phyloP scores from a whole-genome alignment of 441 rosid species.

The Adansonia madagascariensis region DNA sequence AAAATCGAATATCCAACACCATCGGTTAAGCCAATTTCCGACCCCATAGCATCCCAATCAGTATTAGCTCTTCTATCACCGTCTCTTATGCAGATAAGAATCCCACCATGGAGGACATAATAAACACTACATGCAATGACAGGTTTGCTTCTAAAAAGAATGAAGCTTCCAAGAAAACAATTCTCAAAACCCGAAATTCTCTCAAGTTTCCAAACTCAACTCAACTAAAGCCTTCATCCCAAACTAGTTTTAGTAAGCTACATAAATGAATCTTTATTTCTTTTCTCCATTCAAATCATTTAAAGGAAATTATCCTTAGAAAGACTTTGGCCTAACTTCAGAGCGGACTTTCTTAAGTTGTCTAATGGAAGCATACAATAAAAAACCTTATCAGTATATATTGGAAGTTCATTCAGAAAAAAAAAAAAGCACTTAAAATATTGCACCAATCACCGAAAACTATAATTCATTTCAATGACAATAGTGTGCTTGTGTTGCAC shows the following conservation, averaged over 20 bases:
- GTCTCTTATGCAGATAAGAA: slow-evolving; percentile 35
- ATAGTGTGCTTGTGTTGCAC: not conserved
- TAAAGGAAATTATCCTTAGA: slow-evolving; percentile 1
- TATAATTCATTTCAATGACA: not conserved
- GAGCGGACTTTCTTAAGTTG: not conserved
- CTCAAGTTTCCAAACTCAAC: not conserved
- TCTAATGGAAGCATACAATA: not conserved
- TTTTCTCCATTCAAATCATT: not conserved
- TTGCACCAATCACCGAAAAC: not conserved
- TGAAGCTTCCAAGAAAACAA: slow-evolving; percentile 13
- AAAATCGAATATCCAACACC: not conserved
- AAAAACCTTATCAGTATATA: not conserved
- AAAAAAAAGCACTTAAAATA: not conserved
- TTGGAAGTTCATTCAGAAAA: not conserved
- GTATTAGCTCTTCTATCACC: slow-evolving; percentile 37
- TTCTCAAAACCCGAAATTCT: not conserved
- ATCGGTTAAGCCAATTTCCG: not conserved
- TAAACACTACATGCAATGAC: slow-evolving; percentile 27
- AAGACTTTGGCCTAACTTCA: not conserved
- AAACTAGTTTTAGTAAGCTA: not conserved
- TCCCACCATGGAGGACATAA: slow-evolving; percentile 34
- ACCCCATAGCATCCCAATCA: not conserved
- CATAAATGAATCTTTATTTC: not conserved
- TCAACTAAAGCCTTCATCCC: not conserved
- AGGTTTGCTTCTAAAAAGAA: slow-evolving; percentile 19